Evolutionary conservation across 1,284 basidiomycete species (phyloP).

Genomic region (Trichosporon sp.): DNA sequence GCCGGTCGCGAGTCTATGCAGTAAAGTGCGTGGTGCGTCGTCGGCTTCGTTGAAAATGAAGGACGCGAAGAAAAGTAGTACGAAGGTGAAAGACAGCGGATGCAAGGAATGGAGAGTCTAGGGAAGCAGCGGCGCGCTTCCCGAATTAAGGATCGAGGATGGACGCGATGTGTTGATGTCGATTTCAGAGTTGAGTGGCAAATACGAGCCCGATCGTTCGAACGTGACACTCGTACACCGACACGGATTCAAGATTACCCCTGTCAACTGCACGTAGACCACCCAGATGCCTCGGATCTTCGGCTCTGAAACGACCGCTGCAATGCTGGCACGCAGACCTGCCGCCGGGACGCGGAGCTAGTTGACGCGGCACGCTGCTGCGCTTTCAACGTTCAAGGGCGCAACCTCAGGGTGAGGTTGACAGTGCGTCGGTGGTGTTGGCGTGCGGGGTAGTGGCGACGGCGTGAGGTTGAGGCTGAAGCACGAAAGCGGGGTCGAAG

Average conservation of each 20-base stretch:
- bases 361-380: not conserved
- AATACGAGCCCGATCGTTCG: conserved; percentile 5
- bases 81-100: not conserved
- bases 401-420: not conserved
- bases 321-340: not conserved
- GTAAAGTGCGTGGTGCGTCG: not conserved
- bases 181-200: conserved; percentile 13
- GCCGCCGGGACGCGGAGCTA: not conserved
- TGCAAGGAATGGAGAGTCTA: not conserved
- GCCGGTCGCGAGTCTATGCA: not conserved
- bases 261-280: not conserved
- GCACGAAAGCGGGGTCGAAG: not conserved
- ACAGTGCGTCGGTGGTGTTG: not conserved
- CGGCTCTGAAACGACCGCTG: conserved; percentile 7
- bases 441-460: not conserved
- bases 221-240: not conserved
- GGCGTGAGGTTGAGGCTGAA: not conserved
- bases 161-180: conserved; percentile 18
- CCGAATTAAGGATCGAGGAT: conserved; percentile 4
- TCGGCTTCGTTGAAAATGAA: not conserved
- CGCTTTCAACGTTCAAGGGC: not conserved
- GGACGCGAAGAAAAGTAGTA: not conserved
- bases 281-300: not conserved
- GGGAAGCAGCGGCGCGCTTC: not conserved
- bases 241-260: not conserved